Evolutionary conservation across 306 rosid genomes (phyloP).

Genomic region (Vicia sativa): DNA sequence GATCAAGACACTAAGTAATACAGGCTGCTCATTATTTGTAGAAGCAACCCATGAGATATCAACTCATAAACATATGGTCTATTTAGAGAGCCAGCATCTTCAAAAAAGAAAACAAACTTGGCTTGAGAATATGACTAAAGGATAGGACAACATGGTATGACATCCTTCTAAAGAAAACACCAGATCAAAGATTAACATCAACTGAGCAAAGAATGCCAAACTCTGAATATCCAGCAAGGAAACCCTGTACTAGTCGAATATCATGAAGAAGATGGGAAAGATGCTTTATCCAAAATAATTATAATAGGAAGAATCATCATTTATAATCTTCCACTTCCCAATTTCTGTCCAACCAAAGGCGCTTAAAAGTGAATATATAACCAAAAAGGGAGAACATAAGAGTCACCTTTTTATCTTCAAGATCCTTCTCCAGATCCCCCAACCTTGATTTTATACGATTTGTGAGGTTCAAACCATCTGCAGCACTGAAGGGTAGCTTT

Average conservation of each 20-base stretch:
- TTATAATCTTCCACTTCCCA: slow-evolving; percentile 26
- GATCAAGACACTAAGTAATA: not conserved
- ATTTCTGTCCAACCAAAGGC: slow-evolving; percentile 22
- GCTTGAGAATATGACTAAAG: slow-evolving; percentile 16
- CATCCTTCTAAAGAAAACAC: slow-evolving; percentile 34
- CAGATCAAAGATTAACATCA: not conserved
- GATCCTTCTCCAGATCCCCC: slow-evolving; percentile 72
- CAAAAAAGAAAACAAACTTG: slow-evolving; percentile 28
- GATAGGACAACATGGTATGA: slow-evolving; percentile 15
- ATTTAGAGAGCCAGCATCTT: slow-evolving; percentile 16
- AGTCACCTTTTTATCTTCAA: slow-evolving; percentile 76
- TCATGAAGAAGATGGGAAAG: slow-evolving; percentile 24
- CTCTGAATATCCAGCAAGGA: slow-evolving; percentile 25
- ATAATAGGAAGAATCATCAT: slow-evolving; percentile 24
- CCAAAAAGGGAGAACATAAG: slow-evolving; percentile 13
- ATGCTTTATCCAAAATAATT: slow-evolving; percentile 14
- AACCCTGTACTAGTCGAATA: slow-evolving; percentile 18
- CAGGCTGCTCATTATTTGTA: not conserved
- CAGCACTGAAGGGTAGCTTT: slow-evolving; percentile 63
- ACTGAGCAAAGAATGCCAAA: slow-evolving; percentile 22
- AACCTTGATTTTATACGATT: slow-evolving; percentile 71
- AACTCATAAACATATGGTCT: not conserved
- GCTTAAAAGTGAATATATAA: slow-evolving; percentile 12
- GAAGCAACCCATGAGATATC: not conserved
- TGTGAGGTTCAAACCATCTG: slow-evolving; percentile 64